Base-by-base conservation (phyloP, 1,284 basidiomycete species). In the Somion occarium region DNA sequence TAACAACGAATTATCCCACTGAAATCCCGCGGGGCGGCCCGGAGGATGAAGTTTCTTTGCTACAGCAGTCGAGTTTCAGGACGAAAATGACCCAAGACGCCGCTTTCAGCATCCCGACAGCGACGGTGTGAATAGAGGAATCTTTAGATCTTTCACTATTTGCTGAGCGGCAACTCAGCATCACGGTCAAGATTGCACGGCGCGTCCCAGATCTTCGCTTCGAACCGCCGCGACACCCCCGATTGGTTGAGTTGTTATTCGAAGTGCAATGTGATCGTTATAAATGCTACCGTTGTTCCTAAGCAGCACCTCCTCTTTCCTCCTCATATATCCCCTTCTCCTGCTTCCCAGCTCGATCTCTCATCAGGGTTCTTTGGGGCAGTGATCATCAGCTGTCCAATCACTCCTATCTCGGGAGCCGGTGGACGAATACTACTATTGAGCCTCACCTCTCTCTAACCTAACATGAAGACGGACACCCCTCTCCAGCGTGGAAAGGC, bases 401-500 rank as follows among this genome's bases (percentile, higher is more conserved):
- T n/a, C n/a, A n/a, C n/a, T n/a, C n/a, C n/a, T n/a, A n/a, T n/a
- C n/a, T n/a, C n/a, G n/a, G n/a, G n/a, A n/a, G n/a, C n/a, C n/a
- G n/a, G n/a, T n/a, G n/a, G n/a, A n/a, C n/a, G n/a, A n/a, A n/a
- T n/a, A n/a, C n/a, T n/a, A n/a, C n/a, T n/a, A n/a, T n/a, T n/a
- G n/a, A n/a, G n/a, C n/a, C n/a, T n/a, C n/a, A n/a, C n/a, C n/a
- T n/a, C n/a, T 13, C 18, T 23, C 24, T 11, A 23, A 26, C 30
- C 25, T 50, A 52, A 42, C 51, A 65, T 67, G 64, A 67, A 65
- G 56, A 54, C 59, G 25, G 54, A 59, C 15, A 61, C 64, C 37
- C 70, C 75, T 39, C 69, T 83, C 13, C 76, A 78, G 61, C 72
- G 80, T 58, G 80, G 80, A 48, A 74, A 76, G 47, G 80, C 80